These are phyloP conservation scores for Metarhizium rileyi DNA, from an alignment of 2,329 filamentous ascomycete species.

Conservation along the genomic window DNA sequence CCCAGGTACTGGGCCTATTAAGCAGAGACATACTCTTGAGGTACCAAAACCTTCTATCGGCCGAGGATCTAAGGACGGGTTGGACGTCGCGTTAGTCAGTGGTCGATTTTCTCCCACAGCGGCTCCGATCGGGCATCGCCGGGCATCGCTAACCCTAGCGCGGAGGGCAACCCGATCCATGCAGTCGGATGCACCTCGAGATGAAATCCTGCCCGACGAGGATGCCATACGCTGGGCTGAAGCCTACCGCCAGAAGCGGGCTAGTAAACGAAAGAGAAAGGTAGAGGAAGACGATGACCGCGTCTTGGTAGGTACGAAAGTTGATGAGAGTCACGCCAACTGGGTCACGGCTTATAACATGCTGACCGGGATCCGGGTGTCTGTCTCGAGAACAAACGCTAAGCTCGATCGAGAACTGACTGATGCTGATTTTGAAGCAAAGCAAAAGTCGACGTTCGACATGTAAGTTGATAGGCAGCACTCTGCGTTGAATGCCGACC, in stretches of 20 bases:
- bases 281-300: slow-evolving; percentile 89
- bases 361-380: slow-evolving; percentile 96
- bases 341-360: slow-evolving; percentile 99
- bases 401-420: slow-evolving; percentile 89
- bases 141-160: slow-evolving; percentile 74
- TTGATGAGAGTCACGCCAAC: slow-evolving; percentile 93
- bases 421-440: slow-evolving; percentile 83
- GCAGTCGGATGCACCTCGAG: slow-evolving; percentile 72
- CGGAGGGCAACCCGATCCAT: slow-evolving; percentile 76
- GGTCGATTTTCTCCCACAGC: slow-evolving; percentile 71
- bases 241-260: slow-evolving; percentile 81
- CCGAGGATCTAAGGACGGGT: slow-evolving; percentile 62
- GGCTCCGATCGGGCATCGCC: slow-evolving; percentile 47
- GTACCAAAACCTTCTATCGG: slow-evolving; percentile 62
- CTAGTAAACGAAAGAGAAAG: slow-evolving; percentile 71
- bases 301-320: slow-evolving; percentile 92
- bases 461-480: slow-evolving; percentile 52
- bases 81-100: slow-evolving; percentile 56
- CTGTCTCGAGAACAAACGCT: slow-evolving; percentile 90
- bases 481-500: neutral
- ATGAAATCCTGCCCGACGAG: slow-evolving; percentile 79
- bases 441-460: slow-evolving; percentile 98
- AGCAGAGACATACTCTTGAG: slow-evolving; percentile 81
- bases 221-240: slow-evolving; percentile 90
- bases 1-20: slow-evolving; percentile 39